Evolutionary conservation across 2,329 filamentous ascomycete genomes (phyloP).

Genomic region (Penicillium frequentans): DNA sequence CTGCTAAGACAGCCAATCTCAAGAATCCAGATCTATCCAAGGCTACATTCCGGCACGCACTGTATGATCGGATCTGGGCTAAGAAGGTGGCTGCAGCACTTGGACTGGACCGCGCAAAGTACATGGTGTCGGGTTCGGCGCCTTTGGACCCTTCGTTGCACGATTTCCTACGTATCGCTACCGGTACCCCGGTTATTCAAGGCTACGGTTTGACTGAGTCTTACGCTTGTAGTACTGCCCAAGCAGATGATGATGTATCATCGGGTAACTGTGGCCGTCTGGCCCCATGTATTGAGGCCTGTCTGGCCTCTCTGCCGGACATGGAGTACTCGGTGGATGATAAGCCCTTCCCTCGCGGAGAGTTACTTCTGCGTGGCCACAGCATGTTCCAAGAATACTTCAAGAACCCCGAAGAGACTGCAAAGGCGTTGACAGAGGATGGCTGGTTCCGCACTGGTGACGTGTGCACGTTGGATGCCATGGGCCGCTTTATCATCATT

Average conservation of each 20-base stretch:
- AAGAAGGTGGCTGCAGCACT: slow-evolving; percentile 82
- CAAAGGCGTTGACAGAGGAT: slow-evolving; percentile 76
- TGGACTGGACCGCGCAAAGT: slow-evolving; percentile 70
- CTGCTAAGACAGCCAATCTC: slow-evolving; percentile 77
- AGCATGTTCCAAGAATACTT: slow-evolving; percentile 83
- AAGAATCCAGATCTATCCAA: slow-evolving; percentile 65
- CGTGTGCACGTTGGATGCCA: slow-evolving; percentile 78
- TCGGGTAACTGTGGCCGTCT: slow-evolving; percentile 80
- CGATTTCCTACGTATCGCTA: slow-evolving; percentile 80
- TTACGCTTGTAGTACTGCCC: slow-evolving; percentile 73
- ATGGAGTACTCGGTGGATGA: slow-evolving; percentile 90
- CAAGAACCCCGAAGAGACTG: slow-evolving; percentile 85
- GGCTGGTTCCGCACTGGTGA: slow-evolving; percentile 98
- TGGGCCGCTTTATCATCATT: slow-evolving; percentile 88
- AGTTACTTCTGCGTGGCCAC: slow-evolving; percentile 80
- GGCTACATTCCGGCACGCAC: slow-evolving; percentile 61
- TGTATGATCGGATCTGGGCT: slow-evolving; percentile 74
- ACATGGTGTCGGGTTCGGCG: slow-evolving; percentile 84
- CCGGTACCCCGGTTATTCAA: slow-evolving; percentile 76
- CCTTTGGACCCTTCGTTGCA: slow-evolving; percentile 87
- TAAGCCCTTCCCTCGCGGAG: slow-evolving; percentile 85
- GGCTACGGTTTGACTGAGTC: slow-evolving; percentile 95
- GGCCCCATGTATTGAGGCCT: slow-evolving; percentile 68
- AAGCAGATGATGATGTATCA: slow-evolving; percentile 69
- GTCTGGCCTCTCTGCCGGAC: slow-evolving; percentile 83